Base-by-base conservation (phyloP, 768 basidiomycete genomes). In the Trametes sanguinea region DNA sequence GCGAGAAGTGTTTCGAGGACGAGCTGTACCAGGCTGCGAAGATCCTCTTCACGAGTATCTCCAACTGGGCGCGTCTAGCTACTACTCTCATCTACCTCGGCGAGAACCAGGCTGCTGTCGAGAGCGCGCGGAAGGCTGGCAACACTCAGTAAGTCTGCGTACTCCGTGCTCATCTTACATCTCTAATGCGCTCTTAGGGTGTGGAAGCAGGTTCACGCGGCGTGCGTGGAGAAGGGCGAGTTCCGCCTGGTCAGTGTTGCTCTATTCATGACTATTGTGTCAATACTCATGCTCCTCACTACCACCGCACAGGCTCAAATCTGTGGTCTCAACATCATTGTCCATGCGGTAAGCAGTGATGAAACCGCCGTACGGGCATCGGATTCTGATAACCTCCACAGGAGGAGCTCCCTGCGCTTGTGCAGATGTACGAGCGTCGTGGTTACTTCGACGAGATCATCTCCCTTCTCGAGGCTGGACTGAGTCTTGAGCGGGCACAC, bases 131-230 rank as follows among this genome's bases (percentile, higher is more conserved):
- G 57, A 99, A 99, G 74, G 97, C 97, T 13, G 97, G 97, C 10
- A 98, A 98, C 71, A 99, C 97, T 5, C 96, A 98, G 93, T 94
- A 66, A 69, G 89, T 79, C 61, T 29, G 22, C 30, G 27, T 1
- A 27, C 9, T 27, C 27, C 8, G 6, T 45, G 3, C 3, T 6
- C 8, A 48, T 6, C 13, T 0, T 37, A 2, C 30, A 5, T 16
- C 16, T 6, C 32, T 16, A 27, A 51, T 13, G 30, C 27, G 29
- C 47, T 29, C 30, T 0, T 57, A 94, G 92, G 77, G 97, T 98
- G n/a, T 99, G 97, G 97, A 98, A 98, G 76, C 97, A 98, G 74
- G 97, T 99, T 53, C 96, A 98, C 67, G 91, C 94, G 27, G 97
- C 97, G 43, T 99, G 97, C 77, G 89, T 99, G 60, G 96, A 97